Evolutionary conservation across 139 green algal genomes (phyloP).

Genomic region (Coccomyxa sp.): DNA sequence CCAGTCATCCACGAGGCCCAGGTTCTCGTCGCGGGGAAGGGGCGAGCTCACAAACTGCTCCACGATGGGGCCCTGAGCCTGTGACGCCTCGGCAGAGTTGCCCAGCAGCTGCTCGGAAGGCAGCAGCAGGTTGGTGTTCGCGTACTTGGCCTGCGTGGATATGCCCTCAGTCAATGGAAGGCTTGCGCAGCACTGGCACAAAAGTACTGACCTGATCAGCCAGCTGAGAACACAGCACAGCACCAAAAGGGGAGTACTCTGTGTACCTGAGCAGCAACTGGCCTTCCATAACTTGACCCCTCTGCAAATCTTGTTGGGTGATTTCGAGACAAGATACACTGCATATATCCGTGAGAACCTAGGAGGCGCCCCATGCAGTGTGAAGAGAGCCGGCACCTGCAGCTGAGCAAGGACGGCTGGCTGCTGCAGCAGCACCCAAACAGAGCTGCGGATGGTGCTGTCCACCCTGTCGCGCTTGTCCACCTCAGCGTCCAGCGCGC

Average conservation of each 20-base stretch:
- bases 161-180: no score
- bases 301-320: no score
- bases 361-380: no score
- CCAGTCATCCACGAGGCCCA: slow-evolving; percentile 83
- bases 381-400: slow-evolving; percentile 17
- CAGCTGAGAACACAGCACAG: no score
- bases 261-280: no score
- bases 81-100: not conserved
- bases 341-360: no score
- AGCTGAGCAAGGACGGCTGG: not conserved
- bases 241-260: no score
- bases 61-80: not conserved
- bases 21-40: slow-evolving; percentile 8
- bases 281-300: no score
- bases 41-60: slow-evolving; percentile 4
- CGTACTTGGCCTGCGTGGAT: slow-evolving; percentile 3
- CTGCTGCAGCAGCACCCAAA: slow-evolving; percentile 15
- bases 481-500: slow-evolving; percentile 34
- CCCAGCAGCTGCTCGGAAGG: not conserved
- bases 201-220: no score
- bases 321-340: no score
- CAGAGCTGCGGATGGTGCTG: slow-evolving; percentile 13
- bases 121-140: slow-evolving; percentile 9
- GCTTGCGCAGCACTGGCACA: no score
- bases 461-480: slow-evolving; percentile 41